Percentiles rank a stretch among this genome's conserved stretches.
Conservation (phyloP, 208 protist genomes). For the Porcisia hertigi region DNA sequence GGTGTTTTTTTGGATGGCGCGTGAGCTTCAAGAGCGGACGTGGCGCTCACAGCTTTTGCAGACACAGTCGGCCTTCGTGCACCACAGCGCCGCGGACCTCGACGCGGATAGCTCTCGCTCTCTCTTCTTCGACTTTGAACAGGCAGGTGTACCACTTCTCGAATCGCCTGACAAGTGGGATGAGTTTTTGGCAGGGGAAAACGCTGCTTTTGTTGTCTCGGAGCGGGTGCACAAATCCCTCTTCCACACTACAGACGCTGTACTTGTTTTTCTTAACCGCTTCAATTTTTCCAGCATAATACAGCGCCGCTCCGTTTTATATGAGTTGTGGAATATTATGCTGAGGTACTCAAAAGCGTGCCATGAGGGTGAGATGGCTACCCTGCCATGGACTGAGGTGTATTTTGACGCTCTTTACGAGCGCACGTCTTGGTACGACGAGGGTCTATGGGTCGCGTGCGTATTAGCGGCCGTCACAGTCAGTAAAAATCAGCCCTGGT, state of each 20-base stretch:
- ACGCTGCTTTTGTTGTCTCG: constrained; percentile 5
- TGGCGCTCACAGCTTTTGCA: constrained; percentile 19
- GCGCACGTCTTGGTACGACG: constrained; percentile 25
- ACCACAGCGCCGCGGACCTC: not conserved
- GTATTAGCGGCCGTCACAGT: constrained; percentile 12
- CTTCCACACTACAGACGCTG: constrained; percentile 11
- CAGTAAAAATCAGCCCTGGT: not conserved
- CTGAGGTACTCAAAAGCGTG: not conserved
- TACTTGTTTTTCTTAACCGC: constrained; percentile 20
- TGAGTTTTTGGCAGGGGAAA: not conserved
- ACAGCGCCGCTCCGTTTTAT: constrained; percentile 17
- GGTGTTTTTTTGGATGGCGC: constrained; percentile 1
- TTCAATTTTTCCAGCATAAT: constrained; percentile 20
- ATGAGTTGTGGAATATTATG: constrained; percentile 4
- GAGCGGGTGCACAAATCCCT: constrained; percentile 9
- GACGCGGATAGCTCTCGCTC: constrained; percentile 26
- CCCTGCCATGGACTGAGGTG: constrained; percentile 9
- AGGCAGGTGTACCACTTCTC: constrained; percentile 5
- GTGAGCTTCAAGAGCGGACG: constrained; percentile 6
- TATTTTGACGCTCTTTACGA: constrained; percentile 36
- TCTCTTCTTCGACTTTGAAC: constrained; percentile 31
- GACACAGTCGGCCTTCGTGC: constrained; percentile 19
- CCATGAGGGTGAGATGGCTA: not conserved
- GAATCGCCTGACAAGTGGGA: not conserved
- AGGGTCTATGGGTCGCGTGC: constrained; percentile 28